Percentiles rank a stretch among this genome's conserved stretches.
phyloP scores from a whole-genome alignment of 805 yeast genomes.

The Wickerhamiella domercqiae region DNA sequence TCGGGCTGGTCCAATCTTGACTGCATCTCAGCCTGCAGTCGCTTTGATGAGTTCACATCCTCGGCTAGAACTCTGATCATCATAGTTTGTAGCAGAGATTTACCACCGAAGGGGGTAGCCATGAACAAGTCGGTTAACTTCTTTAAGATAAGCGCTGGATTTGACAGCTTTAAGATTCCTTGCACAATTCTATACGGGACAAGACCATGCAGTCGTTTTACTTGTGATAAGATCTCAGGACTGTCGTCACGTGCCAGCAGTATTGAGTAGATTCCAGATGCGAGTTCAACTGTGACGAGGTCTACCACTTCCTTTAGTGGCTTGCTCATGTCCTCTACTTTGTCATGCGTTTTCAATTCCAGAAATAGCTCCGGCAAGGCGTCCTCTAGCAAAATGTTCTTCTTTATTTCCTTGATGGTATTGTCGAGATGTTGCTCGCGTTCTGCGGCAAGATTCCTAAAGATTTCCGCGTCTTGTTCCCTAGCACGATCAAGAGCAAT shows the following conservation, averaged over 20 bases:
- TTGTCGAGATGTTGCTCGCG: slow-evolving; percentile 39
- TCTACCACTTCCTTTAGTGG: slow-evolving; percentile 55
- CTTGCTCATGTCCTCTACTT: slow-evolving; percentile 46
- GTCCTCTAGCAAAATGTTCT: slow-evolving; percentile 34
- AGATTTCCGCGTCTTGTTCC: slow-evolving; percentile 48
- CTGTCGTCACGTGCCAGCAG: slow-evolving; percentile 73
- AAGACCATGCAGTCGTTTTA: slow-evolving; percentile 53
- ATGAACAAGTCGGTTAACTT: slow-evolving; percentile 66
- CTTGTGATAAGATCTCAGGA: slow-evolving; percentile 55
- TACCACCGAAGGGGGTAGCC: slow-evolving; percentile 58
- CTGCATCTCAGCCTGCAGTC: slow-evolving; percentile 35
- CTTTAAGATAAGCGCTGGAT: slow-evolving; percentile 74
- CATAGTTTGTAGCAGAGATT: slow-evolving; percentile 56
- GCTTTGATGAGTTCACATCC: slow-evolving; percentile 50
- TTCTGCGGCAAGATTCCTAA: slow-evolving; percentile 52
- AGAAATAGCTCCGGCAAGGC: slow-evolving; percentile 48
- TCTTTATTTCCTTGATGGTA: slow-evolving; percentile 45
- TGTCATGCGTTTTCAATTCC: slow-evolving; percentile 44
- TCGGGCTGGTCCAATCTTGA: slow-evolving; percentile 23
- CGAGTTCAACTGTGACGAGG: slow-evolving; percentile 69
- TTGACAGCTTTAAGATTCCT: slow-evolving; percentile 65
- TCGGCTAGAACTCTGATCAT: slow-evolving; percentile 61
- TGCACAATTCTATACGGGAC: slow-evolving; percentile 71
- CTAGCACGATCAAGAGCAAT: slow-evolving; percentile 46
- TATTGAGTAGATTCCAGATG: slow-evolving; percentile 68